A percentile compares a stretch with the other conserved stretches of the same genome.
phyloP scores from a whole-genome alignment of 495 filamentous ascomycete genomes.

The Neurospora sp. region DNA sequence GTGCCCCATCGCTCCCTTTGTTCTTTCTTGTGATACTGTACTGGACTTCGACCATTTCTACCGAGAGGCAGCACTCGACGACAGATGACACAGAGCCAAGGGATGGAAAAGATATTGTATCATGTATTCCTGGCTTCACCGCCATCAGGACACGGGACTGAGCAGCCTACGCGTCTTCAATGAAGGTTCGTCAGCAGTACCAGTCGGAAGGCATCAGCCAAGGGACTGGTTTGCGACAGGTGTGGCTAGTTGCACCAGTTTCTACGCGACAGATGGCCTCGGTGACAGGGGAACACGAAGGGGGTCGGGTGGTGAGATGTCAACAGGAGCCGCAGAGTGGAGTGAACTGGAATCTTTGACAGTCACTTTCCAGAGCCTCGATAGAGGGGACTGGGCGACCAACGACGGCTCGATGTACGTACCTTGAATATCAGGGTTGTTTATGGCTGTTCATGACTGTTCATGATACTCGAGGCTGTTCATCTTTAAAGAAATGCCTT shows the following conservation, averaged over 20 bases:
- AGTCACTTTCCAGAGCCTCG: not conserved
- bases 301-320: too few relatives aligned
- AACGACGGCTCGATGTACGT: not conserved
- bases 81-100: not conserved
- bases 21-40: not conserved
- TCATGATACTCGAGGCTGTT: not conserved
- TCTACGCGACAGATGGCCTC: not conserved
- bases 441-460: not conserved
- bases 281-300: not conserved
- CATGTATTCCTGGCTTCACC: not conserved
- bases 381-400: not conserved
- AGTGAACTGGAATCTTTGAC: not conserved
- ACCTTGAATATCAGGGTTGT: not conserved
- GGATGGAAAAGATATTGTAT: not conserved
- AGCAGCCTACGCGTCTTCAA: not conserved
- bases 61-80: not conserved
- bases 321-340: not conserved
- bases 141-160: not conserved
- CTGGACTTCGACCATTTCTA: not conserved
- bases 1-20: rapidly evolving
- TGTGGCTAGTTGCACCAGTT: not conserved
- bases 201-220: not conserved
- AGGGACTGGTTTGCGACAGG: too few relatives aligned
- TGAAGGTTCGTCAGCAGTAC: not conserved
- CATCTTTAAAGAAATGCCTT: not conserved